Conservation (phyloP, 2,329 filamentous ascomycete species). For the Colletotrichum ledebouriae region DNA sequence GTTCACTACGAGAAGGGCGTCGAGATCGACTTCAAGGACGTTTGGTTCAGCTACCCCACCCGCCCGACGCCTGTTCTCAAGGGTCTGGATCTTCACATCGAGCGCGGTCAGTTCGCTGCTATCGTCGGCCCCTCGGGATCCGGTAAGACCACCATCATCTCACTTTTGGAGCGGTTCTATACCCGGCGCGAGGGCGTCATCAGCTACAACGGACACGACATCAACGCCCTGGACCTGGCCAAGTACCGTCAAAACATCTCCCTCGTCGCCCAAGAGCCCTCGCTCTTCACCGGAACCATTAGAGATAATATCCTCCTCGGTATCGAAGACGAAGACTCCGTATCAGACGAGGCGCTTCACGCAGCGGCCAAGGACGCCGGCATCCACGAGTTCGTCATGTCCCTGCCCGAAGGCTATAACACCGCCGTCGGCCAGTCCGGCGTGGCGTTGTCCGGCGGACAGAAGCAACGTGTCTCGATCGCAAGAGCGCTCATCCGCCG, state of each 20-base stretch:
- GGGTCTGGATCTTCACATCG: conserved; percentile 49
- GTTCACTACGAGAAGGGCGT: conserved; percentile 44
- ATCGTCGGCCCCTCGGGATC: conserved; percentile 73
- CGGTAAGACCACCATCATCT: conserved; percentile 50
- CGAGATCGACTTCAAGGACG: conserved; percentile 44
- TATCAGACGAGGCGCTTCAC: conserved; percentile 25
- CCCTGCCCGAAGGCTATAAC: conserved; percentile 74
- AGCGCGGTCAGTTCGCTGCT: conserved; percentile 75
- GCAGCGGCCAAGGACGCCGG: conserved; percentile 60
- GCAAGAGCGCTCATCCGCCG: conserved; percentile 38
- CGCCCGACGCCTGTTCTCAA: conserved; percentile 37
- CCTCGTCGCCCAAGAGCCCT: conserved; percentile 58
- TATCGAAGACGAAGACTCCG: conserved; percentile 37
- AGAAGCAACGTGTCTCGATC: conserved; percentile 69
- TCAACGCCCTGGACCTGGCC: conserved; percentile 46
- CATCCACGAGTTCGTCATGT: conserved; percentile 78
- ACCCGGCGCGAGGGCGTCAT: conserved; percentile 47
- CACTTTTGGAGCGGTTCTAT: conserved; percentile 49
- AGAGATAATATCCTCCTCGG: conserved; percentile 47
- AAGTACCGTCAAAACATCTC: conserved; percentile 53
- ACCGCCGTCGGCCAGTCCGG: conserved; percentile 34
- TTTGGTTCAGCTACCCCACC: conserved; percentile 42
- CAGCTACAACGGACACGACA: conserved; percentile 47
- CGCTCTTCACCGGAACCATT: conserved; percentile 57
- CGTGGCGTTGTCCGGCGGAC: conserved; percentile 62